A percentile compares a stretch with the other conserved stretches of the same genome.
These are phyloP conservation scores for Wilcoxina mikolae DNA, from an alignment of 495 filamentous ascomycete species.

Conservation along the genomic window DNA sequence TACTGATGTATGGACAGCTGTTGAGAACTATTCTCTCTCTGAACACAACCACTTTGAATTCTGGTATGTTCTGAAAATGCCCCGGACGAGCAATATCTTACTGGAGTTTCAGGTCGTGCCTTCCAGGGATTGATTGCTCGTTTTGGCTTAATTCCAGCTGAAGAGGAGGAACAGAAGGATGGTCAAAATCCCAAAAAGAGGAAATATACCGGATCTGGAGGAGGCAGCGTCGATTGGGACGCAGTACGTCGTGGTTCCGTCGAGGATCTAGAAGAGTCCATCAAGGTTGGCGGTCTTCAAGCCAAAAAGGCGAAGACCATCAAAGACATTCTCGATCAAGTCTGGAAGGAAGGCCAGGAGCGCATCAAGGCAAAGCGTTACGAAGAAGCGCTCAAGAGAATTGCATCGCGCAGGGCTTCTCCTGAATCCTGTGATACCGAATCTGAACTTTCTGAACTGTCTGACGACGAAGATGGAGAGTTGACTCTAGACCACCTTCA, in stretches of 20 bases:
- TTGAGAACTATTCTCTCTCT: slow-evolving; percentile 35
- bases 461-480: slow-evolving; percentile 39
- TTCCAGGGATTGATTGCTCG: slow-evolving; percentile 53
- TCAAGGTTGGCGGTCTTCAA: slow-evolving; percentile 57
- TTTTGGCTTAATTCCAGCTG: slow-evolving; percentile 43
- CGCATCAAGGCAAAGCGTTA: slow-evolving; percentile 26
- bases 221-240: slow-evolving; percentile 75
- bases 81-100: not conserved
- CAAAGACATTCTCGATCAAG: slow-evolving; percentile 66
- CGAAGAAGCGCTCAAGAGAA: not conserved
- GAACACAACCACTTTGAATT: slow-evolving; percentile 22
- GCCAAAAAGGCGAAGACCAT: slow-evolving; percentile 61
- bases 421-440: not conserved
- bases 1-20: not conserved
- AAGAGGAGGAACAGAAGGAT: slow-evolving; percentile 7
- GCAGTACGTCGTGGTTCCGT: slow-evolving; percentile 50
- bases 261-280: slow-evolving; percentile 53
- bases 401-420: not conserved
- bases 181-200: slow-evolving; percentile 30
- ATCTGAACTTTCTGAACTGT: slow-evolving; percentile 33
- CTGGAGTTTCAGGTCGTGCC: slow-evolving; percentile 31
- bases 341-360: slow-evolving; percentile 51
- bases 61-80: slow-evolving; percentile 6
- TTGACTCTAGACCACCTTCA: slow-evolving; percentile 70
- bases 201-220: slow-evolving; percentile 30